Evolutionary conservation across 108 stramenopile species (phyloP).

Genomic region (Epithemia pelagica): DNA sequence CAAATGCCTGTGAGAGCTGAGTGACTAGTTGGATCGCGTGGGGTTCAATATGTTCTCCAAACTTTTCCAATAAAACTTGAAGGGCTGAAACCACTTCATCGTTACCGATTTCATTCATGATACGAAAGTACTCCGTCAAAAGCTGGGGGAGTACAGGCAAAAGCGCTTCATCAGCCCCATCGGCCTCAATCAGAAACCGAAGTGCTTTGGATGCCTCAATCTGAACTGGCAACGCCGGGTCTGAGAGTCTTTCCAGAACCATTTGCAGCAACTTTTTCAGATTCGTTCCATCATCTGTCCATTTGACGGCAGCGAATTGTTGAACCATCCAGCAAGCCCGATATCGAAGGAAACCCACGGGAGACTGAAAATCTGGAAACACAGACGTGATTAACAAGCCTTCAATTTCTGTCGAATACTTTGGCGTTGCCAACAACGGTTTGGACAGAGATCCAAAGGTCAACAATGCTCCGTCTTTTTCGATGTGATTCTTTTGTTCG

Average conservation of each 20-base stretch:
- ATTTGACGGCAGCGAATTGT: conserved; percentile 69
- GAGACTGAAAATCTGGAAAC: conserved; percentile 89
- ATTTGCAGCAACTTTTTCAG: conserved; percentile 53
- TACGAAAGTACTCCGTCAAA: conserved; percentile 94
- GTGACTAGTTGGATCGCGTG: conserved; percentile 87
- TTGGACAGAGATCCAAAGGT: conserved; percentile 83
- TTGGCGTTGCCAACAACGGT: conserved; percentile 70
- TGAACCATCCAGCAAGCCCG: conserved; percentile 95
- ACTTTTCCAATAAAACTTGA: conserved; percentile 89
- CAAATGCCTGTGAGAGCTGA: conserved; percentile 85
- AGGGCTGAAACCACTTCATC: conserved; percentile 93
- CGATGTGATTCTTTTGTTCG: conserved; percentile 71
- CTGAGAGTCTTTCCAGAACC: conserved; percentile 76
- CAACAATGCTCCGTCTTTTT: conserved; percentile 90
- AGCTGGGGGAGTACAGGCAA: conserved; percentile 88
- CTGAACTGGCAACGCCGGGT: conserved; percentile 95
- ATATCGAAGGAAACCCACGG: conserved; percentile 86
- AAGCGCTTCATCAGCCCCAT: conserved; percentile 82
- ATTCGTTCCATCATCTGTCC: conserved; percentile 75
- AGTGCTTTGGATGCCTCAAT: conserved; percentile 92
- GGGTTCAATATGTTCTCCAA: conserved; percentile 91
- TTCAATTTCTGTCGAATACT: conserved; percentile 74
- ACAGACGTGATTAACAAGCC: conserved; percentile 84
- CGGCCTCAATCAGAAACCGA: conserved; percentile 86
- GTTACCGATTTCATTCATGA: conserved; percentile 96